phyloP scores from a whole-genome alignment of 345 rosid species.

The Salix arbutifolia region DNA sequence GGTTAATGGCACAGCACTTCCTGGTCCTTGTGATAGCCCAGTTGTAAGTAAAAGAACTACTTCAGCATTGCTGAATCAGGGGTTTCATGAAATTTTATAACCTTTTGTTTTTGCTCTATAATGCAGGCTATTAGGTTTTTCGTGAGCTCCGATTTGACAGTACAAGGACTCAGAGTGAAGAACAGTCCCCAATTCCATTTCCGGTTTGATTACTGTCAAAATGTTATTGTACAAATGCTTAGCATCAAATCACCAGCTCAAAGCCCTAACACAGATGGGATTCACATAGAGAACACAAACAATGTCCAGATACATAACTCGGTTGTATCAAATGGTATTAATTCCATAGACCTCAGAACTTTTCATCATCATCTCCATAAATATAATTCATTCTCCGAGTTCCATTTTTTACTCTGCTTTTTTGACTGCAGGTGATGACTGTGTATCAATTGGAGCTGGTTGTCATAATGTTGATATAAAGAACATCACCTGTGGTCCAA shows the following conservation, averaged over 20 bases:
- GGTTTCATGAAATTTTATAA: background rate
- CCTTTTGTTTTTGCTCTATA: background rate
- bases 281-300: slow-evolving; percentile 35
- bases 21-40: slow-evolving; percentile 32
- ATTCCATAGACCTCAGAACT: too few relatives aligned
- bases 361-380: background rate
- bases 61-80: too few relatives aligned
- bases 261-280: slow-evolving; percentile 45
- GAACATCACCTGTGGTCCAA: slow-evolving; percentile 33
- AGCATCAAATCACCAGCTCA: slow-evolving; percentile 29
- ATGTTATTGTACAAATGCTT: slow-evolving; percentile 21
- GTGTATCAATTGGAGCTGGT: slow-evolving; percentile 34
- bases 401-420: background rate
- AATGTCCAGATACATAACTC: slow-evolving; percentile 22
- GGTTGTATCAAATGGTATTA: slow-evolving; percentile 20
- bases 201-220: slow-evolving; percentile 24
- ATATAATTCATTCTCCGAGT: background rate
- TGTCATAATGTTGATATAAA: slow-evolving; percentile 28
- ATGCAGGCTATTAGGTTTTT: slow-evolving; percentile 35
- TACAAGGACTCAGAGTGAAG: slow-evolving; percentile 59
- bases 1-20: slow-evolving; percentile 4
- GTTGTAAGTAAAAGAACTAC: slow-evolving; percentile 17
- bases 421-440: slow-evolving; percentile 34
- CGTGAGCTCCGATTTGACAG: slow-evolving; percentile 51
- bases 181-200: slow-evolving; percentile 42